Conservation (phyloP, 1,284 basidiomycete genomes). For the Cutaneotrichosporon cutaneum region DNA sequence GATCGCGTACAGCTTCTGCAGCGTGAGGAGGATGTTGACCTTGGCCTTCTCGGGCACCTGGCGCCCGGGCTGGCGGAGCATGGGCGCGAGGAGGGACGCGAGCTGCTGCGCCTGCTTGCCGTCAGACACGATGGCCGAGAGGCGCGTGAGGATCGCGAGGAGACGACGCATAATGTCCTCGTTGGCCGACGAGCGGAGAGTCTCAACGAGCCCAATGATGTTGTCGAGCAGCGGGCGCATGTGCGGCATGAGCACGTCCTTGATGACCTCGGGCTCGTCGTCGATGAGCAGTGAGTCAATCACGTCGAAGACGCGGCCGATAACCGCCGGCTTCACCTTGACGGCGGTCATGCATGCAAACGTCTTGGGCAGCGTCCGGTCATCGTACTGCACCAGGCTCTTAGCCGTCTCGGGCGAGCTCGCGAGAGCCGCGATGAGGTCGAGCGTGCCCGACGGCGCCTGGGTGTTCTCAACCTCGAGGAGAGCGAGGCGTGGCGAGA, state of each 20-base stretch:
- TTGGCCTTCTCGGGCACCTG: constrained; percentile 84
- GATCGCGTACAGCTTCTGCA: constrained; percentile 70
- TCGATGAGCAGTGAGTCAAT: constrained; percentile 70
- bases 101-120: constrained; percentile 72
- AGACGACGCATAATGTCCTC: constrained; percentile 79
- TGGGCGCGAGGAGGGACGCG: constrained; percentile 71
- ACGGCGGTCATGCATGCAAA: constrained; percentile 77
- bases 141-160: constrained; percentile 73
- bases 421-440: constrained; percentile 82
- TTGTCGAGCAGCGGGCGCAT: constrained; percentile 73
- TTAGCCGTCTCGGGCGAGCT: constrained; percentile 60
- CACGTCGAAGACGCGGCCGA: constrained; percentile 80
- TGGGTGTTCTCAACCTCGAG: constrained; percentile 88
- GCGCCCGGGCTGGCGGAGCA: constrained; percentile 74
- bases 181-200: constrained; percentile 55
- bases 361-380: constrained; percentile 68
- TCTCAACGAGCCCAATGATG: constrained; percentile 69
- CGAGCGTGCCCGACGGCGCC: constrained; percentile 82
- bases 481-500: constrained; percentile 74
- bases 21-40: constrained; percentile 74
- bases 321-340: constrained; percentile 82
- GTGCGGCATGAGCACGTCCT: constrained; percentile 63
- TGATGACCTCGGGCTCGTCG: constrained; percentile 55
- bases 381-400: constrained; percentile 71
- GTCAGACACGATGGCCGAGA: constrained; percentile 74